These are phyloP conservation scores for Fusarium sp. DNA, from an alignment of 2,329 filamentous ascomycete genomes.

Conservation along the genomic window DNA sequence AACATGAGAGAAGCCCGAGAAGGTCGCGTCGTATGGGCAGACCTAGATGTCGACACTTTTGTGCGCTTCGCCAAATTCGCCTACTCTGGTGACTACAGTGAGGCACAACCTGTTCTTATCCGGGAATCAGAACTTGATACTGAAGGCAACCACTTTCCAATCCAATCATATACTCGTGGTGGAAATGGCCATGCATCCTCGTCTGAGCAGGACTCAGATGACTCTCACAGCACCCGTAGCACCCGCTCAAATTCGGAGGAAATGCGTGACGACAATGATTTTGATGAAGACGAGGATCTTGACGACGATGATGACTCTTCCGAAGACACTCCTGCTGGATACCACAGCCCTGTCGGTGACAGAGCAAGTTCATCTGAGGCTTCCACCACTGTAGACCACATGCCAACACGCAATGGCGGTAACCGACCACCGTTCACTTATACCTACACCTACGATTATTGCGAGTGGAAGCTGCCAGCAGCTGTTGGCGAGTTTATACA, in stretches of 20 bases:
- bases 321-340: not conserved
- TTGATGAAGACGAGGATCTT: not conserved
- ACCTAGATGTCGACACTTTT: slow-evolving; percentile 41
- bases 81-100: slow-evolving; percentile 38
- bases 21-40: slow-evolving; percentile 37
- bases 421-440: not conserved
- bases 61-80: slow-evolving; percentile 40
- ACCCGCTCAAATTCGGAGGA: not conserved
- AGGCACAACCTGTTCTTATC: slow-evolving; percentile 21
- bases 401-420: not conserved
- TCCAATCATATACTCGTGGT: not conserved
- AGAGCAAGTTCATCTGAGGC: not conserved
- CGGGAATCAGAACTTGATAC: not conserved
- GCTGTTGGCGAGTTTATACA: slow-evolving; percentile 12
- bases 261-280: not conserved
- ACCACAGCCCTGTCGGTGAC: not conserved
- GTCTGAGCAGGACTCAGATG: not conserved
- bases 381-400: slow-evolving; percentile 18
- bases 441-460: not conserved
- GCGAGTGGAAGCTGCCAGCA: not conserved
- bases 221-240: not conserved
- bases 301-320: not conserved
- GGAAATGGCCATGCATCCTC: not conserved
- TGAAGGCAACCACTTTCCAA: not conserved
- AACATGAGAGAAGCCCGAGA: slow-evolving; percentile 39